These are phyloP conservation scores for Amanita fuliginea DNA, from an alignment of 768 basidiomycete genomes.

Conservation along the genomic window DNA sequence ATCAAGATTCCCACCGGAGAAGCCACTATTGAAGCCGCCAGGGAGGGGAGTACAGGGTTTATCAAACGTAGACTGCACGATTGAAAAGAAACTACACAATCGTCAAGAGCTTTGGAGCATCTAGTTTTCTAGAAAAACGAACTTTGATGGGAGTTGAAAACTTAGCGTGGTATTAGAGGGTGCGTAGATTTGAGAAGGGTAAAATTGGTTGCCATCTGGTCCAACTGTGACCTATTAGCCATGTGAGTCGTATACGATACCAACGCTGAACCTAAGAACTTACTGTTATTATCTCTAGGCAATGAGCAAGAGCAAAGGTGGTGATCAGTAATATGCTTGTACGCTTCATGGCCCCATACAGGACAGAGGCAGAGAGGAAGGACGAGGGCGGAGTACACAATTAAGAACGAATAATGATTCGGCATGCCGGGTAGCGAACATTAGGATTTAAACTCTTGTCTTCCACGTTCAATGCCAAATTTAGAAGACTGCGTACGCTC, in stretches of 20 bases:
- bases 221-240: conserved; percentile 26
- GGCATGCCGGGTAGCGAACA: neutral
- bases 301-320: neutral
- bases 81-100: conserved; percentile 22
- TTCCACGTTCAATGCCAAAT: neutral
- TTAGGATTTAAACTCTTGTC: neutral
- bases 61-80: conserved; percentile 25
- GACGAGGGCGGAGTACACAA: neutral
- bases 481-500: neutral
- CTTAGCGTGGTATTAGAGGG: conserved; percentile 21
- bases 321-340: neutral
- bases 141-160: conserved; percentile 30
- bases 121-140: conserved; percentile 5
- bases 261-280: neutral
- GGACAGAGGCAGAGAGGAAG: neutral
- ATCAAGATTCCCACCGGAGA: conserved; percentile 15
- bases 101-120: neutral
- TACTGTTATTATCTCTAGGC: neutral
- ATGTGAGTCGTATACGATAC: neutral
- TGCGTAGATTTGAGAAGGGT: conserved; percentile 22
- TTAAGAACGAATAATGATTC: neutral
- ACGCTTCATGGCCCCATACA: neutral
- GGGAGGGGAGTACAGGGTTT: conserved; percentile 26
- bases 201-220: conserved; percentile 26
- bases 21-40: conserved; percentile 30